Evolutionary conservation across 345 rosid genomes (phyloP).

Genomic region (Acer campestre): DNA sequence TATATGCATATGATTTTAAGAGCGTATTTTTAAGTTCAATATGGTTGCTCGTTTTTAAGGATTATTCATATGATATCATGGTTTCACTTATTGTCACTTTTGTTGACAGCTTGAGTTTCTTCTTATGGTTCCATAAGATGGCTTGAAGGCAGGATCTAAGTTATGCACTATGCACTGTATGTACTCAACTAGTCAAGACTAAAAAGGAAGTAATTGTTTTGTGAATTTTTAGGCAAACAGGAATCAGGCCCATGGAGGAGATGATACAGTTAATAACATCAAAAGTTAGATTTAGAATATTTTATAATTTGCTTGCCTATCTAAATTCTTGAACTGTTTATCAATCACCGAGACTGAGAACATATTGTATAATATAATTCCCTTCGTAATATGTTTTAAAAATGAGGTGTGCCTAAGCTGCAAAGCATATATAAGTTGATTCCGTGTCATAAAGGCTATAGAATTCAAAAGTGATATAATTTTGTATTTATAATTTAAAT

Average conservation of each 20-base stretch:
- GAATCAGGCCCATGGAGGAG: background rate
- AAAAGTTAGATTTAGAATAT: background rate
- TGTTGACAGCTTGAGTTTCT: background rate
- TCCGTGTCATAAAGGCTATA: background rate
- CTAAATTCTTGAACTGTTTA: background rate
- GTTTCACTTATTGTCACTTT: background rate
- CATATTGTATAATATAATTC: background rate
- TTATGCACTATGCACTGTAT: background rate
- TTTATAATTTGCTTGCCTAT: background rate
- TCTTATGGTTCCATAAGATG: background rate
- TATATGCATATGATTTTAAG: background rate
- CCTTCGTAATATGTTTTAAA: background rate
- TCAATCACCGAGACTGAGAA: background rate
- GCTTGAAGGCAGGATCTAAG: background rate
- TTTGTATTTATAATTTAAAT: background rate
- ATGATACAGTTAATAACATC: background rate
- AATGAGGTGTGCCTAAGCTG: background rate
- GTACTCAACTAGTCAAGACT: background rate
- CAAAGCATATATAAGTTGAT: background rate
- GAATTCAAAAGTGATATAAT: background rate
- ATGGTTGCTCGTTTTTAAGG: background rate
- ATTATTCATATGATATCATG: background rate
- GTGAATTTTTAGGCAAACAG: background rate
- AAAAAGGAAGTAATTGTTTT: background rate
- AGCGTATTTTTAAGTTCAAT: background rate